phyloP scores from a whole-genome alignment of 2,329 filamentous ascomycete species.

The Fonsecaea pugnacius region DNA sequence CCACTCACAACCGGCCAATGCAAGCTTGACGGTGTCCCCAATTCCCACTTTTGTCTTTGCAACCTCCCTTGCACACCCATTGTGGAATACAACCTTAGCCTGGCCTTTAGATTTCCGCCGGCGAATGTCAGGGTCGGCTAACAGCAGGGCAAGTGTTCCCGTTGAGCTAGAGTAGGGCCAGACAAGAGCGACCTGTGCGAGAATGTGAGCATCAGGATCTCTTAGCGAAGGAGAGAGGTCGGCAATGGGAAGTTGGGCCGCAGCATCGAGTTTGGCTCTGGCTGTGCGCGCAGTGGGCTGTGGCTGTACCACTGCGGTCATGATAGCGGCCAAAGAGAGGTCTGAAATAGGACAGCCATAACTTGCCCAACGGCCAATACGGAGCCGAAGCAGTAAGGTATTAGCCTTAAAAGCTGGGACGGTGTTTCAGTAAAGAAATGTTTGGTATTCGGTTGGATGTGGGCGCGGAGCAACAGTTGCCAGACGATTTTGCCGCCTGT shows the following conservation, averaged over 20 bases:
- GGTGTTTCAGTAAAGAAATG: slow-evolving; percentile 18
- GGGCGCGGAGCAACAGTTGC: slow-evolving; percentile 17
- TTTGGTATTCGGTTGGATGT: slow-evolving; percentile 9
- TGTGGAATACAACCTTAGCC: slow-evolving; percentile 75
- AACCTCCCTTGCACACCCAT: slow-evolving; percentile 70
- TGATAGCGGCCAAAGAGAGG: slow-evolving; percentile 16
- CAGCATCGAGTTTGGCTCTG: slow-evolving; percentile 15
- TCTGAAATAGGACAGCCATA: slow-evolving; percentile 22
- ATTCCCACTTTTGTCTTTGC: slow-evolving; percentile 71
- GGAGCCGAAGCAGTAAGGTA: background rate
- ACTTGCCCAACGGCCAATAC: slow-evolving; percentile 7
- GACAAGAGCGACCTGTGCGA: slow-evolving; percentile 77
- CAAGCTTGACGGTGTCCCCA: slow-evolving; percentile 74
- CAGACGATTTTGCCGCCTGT: slow-evolving; percentile 23
- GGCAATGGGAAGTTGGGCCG: slow-evolving; percentile 41
- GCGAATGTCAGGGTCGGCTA: slow-evolving; percentile 83
- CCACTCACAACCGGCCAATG: slow-evolving; percentile 72
- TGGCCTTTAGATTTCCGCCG: slow-evolving; percentile 77
- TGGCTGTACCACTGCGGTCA: slow-evolving; percentile 27
- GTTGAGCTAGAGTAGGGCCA: slow-evolving; percentile 89
- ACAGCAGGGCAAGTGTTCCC: slow-evolving; percentile 73
- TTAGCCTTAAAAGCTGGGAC: background rate
- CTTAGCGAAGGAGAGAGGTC: slow-evolving; percentile 46
- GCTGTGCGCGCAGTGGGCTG: slow-evolving; percentile 5
- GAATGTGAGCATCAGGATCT: slow-evolving; percentile 51